phyloP scores from a whole-genome alignment of 306 rosid species.

The Gillenia trifoliata region DNA sequence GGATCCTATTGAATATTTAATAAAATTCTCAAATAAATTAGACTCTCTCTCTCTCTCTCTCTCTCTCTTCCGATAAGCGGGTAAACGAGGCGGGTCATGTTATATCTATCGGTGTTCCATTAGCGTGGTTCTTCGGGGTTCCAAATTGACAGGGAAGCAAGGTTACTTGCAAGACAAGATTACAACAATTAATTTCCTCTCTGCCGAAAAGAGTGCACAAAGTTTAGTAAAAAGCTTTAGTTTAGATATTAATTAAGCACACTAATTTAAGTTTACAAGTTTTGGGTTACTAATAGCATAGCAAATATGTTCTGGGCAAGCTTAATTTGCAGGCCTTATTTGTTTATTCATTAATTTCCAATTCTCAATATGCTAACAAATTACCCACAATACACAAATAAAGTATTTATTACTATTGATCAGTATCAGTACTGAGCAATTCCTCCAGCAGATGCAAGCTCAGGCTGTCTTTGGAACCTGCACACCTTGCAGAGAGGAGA shows the following conservation, averaged over 20 bases:
- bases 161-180: background rate
- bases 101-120: background rate
- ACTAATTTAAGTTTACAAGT: background rate
- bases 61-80: background rate
- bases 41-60: background rate
- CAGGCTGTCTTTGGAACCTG: conserved; percentile 50
- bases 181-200: background rate
- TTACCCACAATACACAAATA: conserved; percentile 9
- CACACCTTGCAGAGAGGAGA: conserved; percentile 50
- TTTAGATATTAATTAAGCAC: background rate
- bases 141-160: background rate
- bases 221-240: background rate
- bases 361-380: conserved; percentile 4
- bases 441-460: conserved; percentile 22
- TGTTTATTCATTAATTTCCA: background rate
- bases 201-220: background rate
- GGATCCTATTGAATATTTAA: background rate
- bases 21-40: background rate
- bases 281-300: background rate
- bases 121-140: background rate
- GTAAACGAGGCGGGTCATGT: background rate
- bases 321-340: conserved; percentile 39
- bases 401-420: background rate
- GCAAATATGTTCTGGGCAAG: conserved; percentile 27
- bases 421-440: conserved; percentile 41